phyloP scores from a whole-genome alignment of 371 early-diverging fungal genomes.

The Mortierella polycephala region DNA sequence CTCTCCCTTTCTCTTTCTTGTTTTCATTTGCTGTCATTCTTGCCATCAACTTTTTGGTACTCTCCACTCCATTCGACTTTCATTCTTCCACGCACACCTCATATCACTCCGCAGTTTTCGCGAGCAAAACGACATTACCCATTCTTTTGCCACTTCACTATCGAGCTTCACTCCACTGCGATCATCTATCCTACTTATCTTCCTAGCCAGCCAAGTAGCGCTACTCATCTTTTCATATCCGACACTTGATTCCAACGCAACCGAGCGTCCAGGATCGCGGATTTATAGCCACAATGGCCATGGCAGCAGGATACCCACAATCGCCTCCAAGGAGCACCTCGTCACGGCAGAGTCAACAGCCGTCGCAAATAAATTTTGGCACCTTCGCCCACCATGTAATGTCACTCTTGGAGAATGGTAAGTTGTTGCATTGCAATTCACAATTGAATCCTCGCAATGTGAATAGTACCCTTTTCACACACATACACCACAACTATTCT shows the following conservation, averaged over 20 bases:
- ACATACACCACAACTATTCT: background rate
- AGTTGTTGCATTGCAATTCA: constrained; percentile 12
- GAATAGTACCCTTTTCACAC: background rate
- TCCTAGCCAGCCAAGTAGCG: background rate
- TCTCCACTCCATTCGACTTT: background rate
- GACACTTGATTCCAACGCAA: background rate
- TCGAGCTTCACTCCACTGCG: background rate
- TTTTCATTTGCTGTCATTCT: background rate
- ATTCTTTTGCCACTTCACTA: background rate
- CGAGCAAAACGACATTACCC: too few relatives aligned
- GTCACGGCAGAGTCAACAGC: constrained; percentile 30
- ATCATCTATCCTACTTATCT: background rate
- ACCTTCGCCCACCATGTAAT: constrained; percentile 53
- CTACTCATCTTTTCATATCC: background rate
- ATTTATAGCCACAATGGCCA: constrained; percentile 20
- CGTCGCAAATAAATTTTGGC: constrained; percentile 51
- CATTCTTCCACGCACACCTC: background rate
- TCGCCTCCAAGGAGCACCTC: constrained; percentile 19
- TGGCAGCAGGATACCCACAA: constrained; percentile 47
- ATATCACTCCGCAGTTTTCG: too few relatives aligned
- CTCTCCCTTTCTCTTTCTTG: background rate
- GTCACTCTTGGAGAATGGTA: constrained; percentile 55
- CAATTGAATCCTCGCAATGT: too few relatives aligned
- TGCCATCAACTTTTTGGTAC: background rate
- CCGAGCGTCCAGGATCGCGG: too few relatives aligned